Evolutionary conservation across 2,329 filamentous ascomycete species (phyloP).

Genomic region (Calycina herbarum): DNA sequence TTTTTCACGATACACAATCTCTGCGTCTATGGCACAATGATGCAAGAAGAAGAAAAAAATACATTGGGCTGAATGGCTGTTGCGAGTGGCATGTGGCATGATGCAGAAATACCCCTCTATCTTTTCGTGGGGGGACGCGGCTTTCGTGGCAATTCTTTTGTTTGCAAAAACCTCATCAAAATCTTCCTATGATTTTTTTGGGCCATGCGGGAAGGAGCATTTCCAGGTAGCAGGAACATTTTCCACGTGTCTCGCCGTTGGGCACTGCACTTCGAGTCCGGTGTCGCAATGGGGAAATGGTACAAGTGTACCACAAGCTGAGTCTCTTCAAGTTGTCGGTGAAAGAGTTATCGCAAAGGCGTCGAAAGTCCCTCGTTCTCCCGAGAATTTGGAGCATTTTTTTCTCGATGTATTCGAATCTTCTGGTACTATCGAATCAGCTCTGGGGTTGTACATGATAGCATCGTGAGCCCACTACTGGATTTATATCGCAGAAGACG

Average conservation of each 20-base stretch:
- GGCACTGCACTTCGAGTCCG: not conserved
- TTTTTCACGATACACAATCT: slow-evolving; percentile 1
- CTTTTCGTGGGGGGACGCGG: not conserved
- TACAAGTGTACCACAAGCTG: not conserved
- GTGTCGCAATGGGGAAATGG: not conserved
- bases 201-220: too few relatives aligned
- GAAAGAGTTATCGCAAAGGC: not conserved
- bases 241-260: slow-evolving; percentile 1
- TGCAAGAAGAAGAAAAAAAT: not conserved
- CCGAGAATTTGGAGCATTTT: not conserved
- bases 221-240: not conserved
- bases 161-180: not conserved
- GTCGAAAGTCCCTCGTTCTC: not conserved
- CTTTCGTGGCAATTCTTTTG: not conserved
- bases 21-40: not conserved
- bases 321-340: not conserved
- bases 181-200: not conserved
- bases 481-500: not conserved
- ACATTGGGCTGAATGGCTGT: not conserved
- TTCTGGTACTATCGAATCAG: not conserved
- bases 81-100: slow-evolving; percentile 1
- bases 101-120: not conserved
- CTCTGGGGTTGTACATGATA: not conserved
- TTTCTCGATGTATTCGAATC: not conserved
- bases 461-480: not conserved